Base-by-base conservation (phyloP, 2,329 filamentous ascomycete genomes). In the Aspergillus ochraceus region DNA sequence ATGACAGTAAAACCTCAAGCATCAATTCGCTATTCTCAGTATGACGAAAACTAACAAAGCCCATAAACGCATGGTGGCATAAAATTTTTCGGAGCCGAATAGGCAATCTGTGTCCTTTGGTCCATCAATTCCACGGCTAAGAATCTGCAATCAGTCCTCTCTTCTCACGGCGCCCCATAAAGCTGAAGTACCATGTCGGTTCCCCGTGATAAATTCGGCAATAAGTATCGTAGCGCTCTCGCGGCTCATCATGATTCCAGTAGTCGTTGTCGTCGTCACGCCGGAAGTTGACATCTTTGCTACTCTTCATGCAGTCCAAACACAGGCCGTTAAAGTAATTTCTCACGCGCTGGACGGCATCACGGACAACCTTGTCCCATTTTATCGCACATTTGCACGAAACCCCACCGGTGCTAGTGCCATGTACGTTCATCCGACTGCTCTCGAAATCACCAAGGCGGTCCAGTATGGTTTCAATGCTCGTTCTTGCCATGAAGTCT, bases 301-400 rank as follows among this genome's bases (percentile, higher is more conserved):
- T 51, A 1, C 22, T 11, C 1, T 36, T 47, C 55, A 63, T 63
- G 8, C 58, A 63, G 2, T 63, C 58, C 3, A 63, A 6, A 46
- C 60, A 63, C 2, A 60, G 36, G 2, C 60, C 60, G 36, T 60
- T 20, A 8, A 60, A 60, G 22, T 63, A 58, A 1, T 24, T 6
- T 1, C 6, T 9, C 2, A 60, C 58, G 3, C 22, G 26, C 0
- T 14, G 12, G 1, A 46, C 26, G 1, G 54, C 54, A 2, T 2
- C 0, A 2, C 2, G 1, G 8, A 60, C 58, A 2, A 46, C 32
- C 3, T 1, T 2, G 1, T 4, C 8, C 50, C 58, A 57, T 14
- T 30, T 2, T 6, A 1, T 2, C 4, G 17, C 17, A 29, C 54
- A 60, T 29, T 9, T 29, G 26, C 26, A 29, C 26, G 8, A 9